Evolutionary conservation across 2,329 filamentous ascomycete species (phyloP).

Genomic region (Phoma herbarum): DNA sequence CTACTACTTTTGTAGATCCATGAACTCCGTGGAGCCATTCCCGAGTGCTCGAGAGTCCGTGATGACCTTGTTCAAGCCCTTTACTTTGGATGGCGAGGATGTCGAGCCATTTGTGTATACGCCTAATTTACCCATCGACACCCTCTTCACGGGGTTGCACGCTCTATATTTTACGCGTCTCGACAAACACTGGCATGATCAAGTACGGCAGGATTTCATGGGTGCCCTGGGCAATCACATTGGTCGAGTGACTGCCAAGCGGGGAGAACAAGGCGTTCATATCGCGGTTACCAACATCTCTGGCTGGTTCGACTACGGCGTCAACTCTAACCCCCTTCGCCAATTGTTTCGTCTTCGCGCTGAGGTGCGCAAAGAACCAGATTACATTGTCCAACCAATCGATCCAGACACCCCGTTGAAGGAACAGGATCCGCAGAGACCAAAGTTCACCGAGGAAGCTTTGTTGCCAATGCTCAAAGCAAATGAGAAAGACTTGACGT

Average conservation of each 20-base stretch:
- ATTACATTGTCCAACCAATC: neutral
- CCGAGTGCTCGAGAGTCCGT: slow-evolving; percentile 73
- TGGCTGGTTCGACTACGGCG: slow-evolving; percentile 63
- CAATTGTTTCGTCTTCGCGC: slow-evolving; percentile 29
- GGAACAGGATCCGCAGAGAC: neutral
- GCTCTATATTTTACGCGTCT: slow-evolving; percentile 63
- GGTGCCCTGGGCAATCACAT: slow-evolving; percentile 67
- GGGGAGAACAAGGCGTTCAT: slow-evolving; percentile 66
- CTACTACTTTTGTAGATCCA: slow-evolving; percentile 74
- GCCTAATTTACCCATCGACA: slow-evolving; percentile 56
- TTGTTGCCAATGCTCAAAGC: slow-evolving; percentile 8
- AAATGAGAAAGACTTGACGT: slow-evolving; percentile 29
- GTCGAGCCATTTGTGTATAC: too few species aligned
- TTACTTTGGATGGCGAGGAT: neutral
- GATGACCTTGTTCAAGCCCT: slow-evolving; percentile 53
- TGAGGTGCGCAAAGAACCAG: neutral
- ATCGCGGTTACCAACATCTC: slow-evolving; percentile 67
- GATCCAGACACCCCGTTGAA: neutral
- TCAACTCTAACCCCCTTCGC: slow-evolving; percentile 53
- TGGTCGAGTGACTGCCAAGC: slow-evolving; percentile 58
- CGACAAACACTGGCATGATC: too few species aligned
- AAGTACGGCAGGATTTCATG: too few species aligned
- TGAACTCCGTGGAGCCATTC: slow-evolving; percentile 75
- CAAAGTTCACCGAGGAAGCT: neutral
- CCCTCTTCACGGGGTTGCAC: slow-evolving; percentile 69